phyloP scores from a whole-genome alignment of 192 early-diverging fungal species.

The Mortierella hygrophila region DNA sequence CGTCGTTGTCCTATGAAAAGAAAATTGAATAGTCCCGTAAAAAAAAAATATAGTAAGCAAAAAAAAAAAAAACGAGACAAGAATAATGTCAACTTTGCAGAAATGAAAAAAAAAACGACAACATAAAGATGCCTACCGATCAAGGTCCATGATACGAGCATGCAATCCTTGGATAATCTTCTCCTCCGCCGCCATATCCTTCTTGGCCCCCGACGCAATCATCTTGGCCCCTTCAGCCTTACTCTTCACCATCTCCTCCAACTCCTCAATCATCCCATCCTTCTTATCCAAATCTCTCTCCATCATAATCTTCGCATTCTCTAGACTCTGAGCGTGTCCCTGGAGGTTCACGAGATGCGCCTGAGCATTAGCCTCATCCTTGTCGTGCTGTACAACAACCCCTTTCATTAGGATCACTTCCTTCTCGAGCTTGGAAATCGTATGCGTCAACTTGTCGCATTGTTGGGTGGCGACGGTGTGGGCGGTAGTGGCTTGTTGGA shows the following conservation, averaged over 20 bases:
- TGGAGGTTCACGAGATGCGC: neutral
- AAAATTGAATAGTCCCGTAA: neutral
- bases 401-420: neutral
- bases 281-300: neutral
- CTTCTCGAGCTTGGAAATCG: slow-evolving; percentile 14
- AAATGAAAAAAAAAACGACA: neutral
- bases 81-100: neutral
- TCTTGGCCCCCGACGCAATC: neutral
- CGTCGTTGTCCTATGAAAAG: neutral
- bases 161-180: neutral
- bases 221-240: neutral
- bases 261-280: slow-evolving; percentile 1
- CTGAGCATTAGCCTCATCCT: neutral
- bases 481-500: neutral
- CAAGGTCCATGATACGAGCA: neutral
- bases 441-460: neutral
- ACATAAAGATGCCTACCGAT: neutral
- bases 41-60: neutral
- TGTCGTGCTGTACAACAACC: neutral
- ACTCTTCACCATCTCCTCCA: neutral
- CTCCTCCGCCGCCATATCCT: neutral
- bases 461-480: neutral
- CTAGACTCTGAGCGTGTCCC: slow-evolving; percentile 19
- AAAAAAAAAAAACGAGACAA: neutral
- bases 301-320: neutral